Evolutionary conservation across 164 flowering plant species (phyloP), one percentile per base, ranked within the genome.

Genomic region (Euptelea pleiosperma): DNA sequence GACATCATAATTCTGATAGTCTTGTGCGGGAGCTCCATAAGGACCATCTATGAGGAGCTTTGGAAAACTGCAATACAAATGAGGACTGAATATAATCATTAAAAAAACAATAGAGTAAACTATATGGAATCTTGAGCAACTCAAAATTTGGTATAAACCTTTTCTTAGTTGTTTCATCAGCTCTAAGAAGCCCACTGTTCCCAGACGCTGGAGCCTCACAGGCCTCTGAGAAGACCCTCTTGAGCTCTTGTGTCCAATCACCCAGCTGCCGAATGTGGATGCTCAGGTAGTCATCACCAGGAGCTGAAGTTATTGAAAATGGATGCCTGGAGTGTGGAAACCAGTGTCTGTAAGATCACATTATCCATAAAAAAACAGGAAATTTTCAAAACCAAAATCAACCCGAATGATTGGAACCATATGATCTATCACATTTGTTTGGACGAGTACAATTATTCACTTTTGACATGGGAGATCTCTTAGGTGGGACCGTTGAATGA

Each of bases 1-100:
- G 24, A 92, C 93, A 70, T 92, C 96, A 72, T 92, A 92, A 46
- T 89, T 92, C 21, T 60, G 39, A 57, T 87, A 92, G 50, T 92
- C 96, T 77, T 92, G 96, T 37, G 98, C 96, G n/a, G 98, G 96
- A 39, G 98, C 98, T 55, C 98, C 98, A 70, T 91, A 91, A 25
- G 98, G 95, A 34, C 98, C 98, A 66, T 91, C 98, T 61, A 92
- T 87, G 50, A 75, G 64, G 39, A 92, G 89, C 81, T 79, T 89
- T 50, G 98, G 98, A 69, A 92, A 66, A 64, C 98, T 91, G 81
- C 49, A 55, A 54, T 14, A 8, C 9, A 42, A 45, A 65, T 14
- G 16, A 22, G 21, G 63, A 12, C 48, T 45, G 0, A 40, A n/a
- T n/a, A n/a, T n/a, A 10, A 46, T 15, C 14, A 52, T 1, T 12